Base-by-base conservation (phyloP, 2,329 filamentous ascomycete species). In the Taxawa tesnikishii region DNA sequence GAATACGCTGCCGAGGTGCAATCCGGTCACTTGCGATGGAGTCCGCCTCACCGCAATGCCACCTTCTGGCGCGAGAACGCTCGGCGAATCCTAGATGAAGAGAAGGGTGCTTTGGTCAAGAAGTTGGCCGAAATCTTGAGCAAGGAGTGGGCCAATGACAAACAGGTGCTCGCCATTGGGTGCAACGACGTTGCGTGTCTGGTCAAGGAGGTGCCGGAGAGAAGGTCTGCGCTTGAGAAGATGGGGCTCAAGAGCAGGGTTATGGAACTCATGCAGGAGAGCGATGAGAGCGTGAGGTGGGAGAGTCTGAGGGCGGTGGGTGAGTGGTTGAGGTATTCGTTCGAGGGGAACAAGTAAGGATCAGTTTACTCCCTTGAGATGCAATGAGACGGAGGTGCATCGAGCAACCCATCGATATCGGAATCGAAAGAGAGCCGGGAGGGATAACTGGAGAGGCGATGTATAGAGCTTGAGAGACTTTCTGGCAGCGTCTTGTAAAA, bases 61-160 rank as follows among this genome's bases (percentile, higher is more conserved):
- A 73, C 78, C 5, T 94, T 94, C 63, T 94, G 87, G 87, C 75
- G 77, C 26, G 87, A 94, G 47, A 94, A 94, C 47, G 83, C 87
- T 6, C 75, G 81, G 37, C 79, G 78, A 48, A 93, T 94, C 42
- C 65, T 94, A 36, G 84, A 94, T 31, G 74, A 80, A 42, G 76
- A 85, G 53, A 80, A 84, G 42, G 83, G 82, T 19, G 78, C 77
- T 43, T 67, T 94, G 32, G 74, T 81, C 24, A 77, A 76, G 50
- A 81, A 83, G 61, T 65, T 94, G 34, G 82, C 79, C n/a, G 81
- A 85, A 46, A 93, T 94, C 40, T 69, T 94, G 61, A 67, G 74
- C 54, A 62, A 93, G 71, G 74, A 71, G 66, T 70, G 83, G 78
- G 83, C 90, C 48, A 84, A 82, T 53, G 82, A 90, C 49, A 80